phyloP scores from a whole-genome alignment of 1,139 yeast species.

The Zygosaccharomyces pseudobailii region DNA sequence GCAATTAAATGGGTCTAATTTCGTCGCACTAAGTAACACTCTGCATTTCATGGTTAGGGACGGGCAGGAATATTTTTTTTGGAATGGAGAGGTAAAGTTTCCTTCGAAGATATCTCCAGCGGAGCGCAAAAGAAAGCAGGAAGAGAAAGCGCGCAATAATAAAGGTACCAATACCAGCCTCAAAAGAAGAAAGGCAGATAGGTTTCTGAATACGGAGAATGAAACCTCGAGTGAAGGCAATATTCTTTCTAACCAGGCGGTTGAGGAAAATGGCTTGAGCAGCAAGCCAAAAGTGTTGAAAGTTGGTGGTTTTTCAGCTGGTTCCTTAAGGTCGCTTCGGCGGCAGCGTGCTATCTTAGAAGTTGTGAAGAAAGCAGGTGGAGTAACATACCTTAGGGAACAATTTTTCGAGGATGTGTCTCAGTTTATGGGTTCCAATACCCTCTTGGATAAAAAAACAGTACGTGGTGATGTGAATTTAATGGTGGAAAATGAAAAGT shows the following conservation, averaged over 20 bases:
- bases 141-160: neutral
- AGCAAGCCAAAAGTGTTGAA: slow-evolving; percentile 12
- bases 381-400: slow-evolving; percentile 29
- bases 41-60: slow-evolving; percentile 24
- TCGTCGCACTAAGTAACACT: slow-evolving; percentile 26
- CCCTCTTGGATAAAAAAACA: slow-evolving; percentile 33
- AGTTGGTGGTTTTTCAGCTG: slow-evolving; percentile 32
- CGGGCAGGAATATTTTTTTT: slow-evolving; percentile 27
- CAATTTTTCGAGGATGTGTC: slow-evolving; percentile 31
- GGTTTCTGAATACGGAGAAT: neutral
- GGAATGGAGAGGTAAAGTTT: slow-evolving; percentile 31
- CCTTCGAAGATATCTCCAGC: slow-evolving; percentile 19
- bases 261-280: neutral
- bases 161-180: neutral
- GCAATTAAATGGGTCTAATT: slow-evolving; percentile 19
- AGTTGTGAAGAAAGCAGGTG: slow-evolving; percentile 26
- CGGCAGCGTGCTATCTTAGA: slow-evolving; percentile 32
- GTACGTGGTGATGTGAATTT: slow-evolving; percentile 29
- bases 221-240: neutral
- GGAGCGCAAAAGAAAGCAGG: slow-evolving; percentile 19
- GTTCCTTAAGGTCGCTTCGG: slow-evolving; percentile 31
- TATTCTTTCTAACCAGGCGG: neutral
- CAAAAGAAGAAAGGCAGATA: slow-evolving; percentile 1
- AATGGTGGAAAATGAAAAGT: slow-evolving; percentile 24
- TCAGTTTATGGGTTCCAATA: slow-evolving; percentile 26